Base-by-base conservation (phyloP, 1,284 basidiomycete genomes). In the Sanguinoderma infundibulare region DNA sequence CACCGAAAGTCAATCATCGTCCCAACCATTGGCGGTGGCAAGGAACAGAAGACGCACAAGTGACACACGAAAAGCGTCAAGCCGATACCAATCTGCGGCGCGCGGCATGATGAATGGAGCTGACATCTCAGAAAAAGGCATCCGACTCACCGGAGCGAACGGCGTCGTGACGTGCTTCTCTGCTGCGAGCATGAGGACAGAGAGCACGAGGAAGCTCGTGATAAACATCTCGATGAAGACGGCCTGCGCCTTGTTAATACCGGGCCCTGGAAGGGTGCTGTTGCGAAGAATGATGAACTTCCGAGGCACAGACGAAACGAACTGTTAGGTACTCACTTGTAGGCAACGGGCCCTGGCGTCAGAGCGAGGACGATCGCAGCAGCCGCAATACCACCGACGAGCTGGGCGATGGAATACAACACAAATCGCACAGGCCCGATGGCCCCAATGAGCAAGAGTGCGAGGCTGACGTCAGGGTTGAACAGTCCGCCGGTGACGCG, bases 201-300 rank as follows among this genome's bases (percentile, higher is more conserved):
- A 75, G n/a, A 87, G 72, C 30, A 85, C 81, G 38, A 90, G 78
- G n/a, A 79, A 75, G 4, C 82, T 75, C 3, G 88, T 90, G 63
- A 85, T 83, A 74, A 91, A 90, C 83, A 89, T 87, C 72, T 91
- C 88, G 67, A 90, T 89, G 74, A 91, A 90, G 5, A 90, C 79
- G 6, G 81, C 88, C 72, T 88, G 84, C 2, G 83, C 79, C 2
- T 72, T 63, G 70, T 81, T 86, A 51, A 83, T 75, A 1, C 79
- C 80, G 20, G 72, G 65, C 2, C 74, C 74, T n/a, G 85, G 74
- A 62, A 73, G 72, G 15, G 83, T 84, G 65, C 85, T 87, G 51
- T 24, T 69, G 15, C 55, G 52, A 28, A 42, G 49, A n/a, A 30
- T 26, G 52, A 53, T 10, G 46, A 14, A 59, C 35, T 6, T 5